Conservation (phyloP, 805 yeast genomes). For the Dipodascus geniculatus region DNA sequence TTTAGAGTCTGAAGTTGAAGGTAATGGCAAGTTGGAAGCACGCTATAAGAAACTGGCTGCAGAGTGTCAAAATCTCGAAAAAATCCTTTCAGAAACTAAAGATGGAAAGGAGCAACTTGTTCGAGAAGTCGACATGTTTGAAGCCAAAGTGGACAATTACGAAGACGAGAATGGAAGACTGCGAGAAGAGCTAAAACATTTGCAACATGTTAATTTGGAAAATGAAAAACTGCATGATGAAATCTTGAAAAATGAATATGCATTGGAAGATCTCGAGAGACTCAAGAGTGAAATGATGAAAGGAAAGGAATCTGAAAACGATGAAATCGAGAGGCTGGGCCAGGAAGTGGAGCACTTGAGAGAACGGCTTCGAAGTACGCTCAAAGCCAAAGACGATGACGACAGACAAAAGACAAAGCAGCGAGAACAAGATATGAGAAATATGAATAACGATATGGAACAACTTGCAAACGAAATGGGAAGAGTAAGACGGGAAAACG, state of each 20-base stretch:
- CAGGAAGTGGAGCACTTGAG: not conserved
- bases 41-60: not conserved
- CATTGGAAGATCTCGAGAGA: not conserved
- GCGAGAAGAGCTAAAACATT: constrained; percentile 25
- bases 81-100: not conserved
- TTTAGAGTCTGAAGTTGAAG: not conserved
- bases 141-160: not conserved
- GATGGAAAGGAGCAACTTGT: not conserved
- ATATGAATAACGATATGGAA: not conserved
- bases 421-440: not conserved
- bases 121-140: not conserved
- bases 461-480: not conserved
- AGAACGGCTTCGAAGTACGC: not conserved
- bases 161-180: constrained; percentile 1
- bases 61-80: not conserved
- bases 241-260: not conserved
- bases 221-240: not conserved
- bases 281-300: not conserved
- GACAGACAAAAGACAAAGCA: not conserved
- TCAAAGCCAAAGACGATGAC: not conserved
- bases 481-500: not conserved
- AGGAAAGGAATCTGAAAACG: not conserved
- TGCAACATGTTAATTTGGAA: constrained; percentile 7
- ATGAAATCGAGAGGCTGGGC: not conserved
- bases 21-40: not conserved